Evolutionary conservation across 768 basidiomycete genomes (phyloP).

Genomic region (Tremella yokohamensis): DNA sequence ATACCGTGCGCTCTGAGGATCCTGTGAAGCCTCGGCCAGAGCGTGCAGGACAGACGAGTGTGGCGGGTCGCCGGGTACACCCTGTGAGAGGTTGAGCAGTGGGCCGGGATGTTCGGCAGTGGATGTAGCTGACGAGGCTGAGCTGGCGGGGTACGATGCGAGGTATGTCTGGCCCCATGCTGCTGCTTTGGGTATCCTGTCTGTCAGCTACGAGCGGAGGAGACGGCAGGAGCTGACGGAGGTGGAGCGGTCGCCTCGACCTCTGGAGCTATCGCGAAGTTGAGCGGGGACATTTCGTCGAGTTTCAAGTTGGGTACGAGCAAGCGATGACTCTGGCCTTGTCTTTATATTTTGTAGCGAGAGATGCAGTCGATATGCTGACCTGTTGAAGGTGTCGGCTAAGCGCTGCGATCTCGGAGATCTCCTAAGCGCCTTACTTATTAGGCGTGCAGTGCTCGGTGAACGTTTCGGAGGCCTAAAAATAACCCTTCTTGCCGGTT

Average conservation of each 20-base stretch:
- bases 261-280: constrained; percentile 14
- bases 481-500: too few species aligned
- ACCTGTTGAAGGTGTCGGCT: neutral
- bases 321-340: too few species aligned
- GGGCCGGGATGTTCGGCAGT: neutral
- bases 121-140: constrained; percentile 38
- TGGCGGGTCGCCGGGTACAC: constrained; percentile 68
- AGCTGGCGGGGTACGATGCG: constrained; percentile 8
- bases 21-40: constrained; percentile 55
- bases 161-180: constrained; percentile 41
- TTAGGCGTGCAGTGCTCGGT: too few species aligned
- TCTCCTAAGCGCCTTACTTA: too few species aligned
- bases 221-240: constrained; percentile 12
- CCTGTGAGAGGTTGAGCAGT: constrained; percentile 69
- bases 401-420: too few species aligned
- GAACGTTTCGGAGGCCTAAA: too few species aligned
- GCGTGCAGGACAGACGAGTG: constrained; percentile 57
- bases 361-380: neutral
- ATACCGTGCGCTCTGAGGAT: constrained; percentile 57
- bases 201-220: neutral
- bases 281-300: constrained; percentile 9
- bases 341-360: neutral
- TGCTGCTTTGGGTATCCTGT: constrained; percentile 47
- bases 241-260: constrained; percentile 19
- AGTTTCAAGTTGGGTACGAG: too few species aligned